These are phyloP conservation scores for Marasmius tenuissimus DNA, from an alignment of 1,284 basidiomycete species.

Conservation along the genomic window DNA sequence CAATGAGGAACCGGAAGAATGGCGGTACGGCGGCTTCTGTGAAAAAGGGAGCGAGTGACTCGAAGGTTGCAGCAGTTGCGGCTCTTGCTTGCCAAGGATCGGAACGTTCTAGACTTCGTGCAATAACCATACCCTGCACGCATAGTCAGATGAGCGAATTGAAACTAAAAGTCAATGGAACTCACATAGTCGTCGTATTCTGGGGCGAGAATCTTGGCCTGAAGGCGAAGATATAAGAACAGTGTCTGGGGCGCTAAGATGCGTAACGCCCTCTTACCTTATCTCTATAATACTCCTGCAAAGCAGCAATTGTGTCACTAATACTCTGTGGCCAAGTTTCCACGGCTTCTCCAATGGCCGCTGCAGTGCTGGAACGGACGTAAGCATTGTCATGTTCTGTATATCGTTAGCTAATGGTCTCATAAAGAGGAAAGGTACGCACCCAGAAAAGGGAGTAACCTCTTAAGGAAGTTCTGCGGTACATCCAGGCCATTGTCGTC, in stretches of 20 bases:
- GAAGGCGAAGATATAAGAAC: constrained; percentile 6
- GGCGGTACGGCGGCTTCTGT: constrained; percentile 66
- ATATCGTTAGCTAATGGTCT: constrained; percentile 8
- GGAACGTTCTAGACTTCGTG: constrained; percentile 84
- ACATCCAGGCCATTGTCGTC: constrained; percentile 96
- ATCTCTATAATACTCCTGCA: constrained; percentile 81
- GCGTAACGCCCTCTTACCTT: constrained; percentile 50
- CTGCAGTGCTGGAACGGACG: constrained; percentile 76
- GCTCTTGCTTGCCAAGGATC: constrained; percentile 91
- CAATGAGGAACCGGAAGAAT: constrained; percentile 88
- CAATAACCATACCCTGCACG: constrained; percentile 88
- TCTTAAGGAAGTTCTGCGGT: constrained; percentile 67
- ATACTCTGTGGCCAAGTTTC: constrained; percentile 76
- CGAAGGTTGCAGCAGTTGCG: constrained; percentile 76
- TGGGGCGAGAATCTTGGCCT: constrained; percentile 85
- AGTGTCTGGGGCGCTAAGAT: background rate
- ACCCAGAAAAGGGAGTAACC: constrained; percentile 76
- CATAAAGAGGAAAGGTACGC: constrained; percentile 19
- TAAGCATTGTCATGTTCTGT: constrained; percentile 83
- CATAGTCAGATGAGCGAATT: constrained; percentile 1
- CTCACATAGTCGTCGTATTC: constrained; percentile 88
- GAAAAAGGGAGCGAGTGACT: constrained; percentile 71
- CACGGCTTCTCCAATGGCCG: constrained; percentile 78
- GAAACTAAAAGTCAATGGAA: constrained; percentile 15
- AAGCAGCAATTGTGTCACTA: constrained; percentile 39